Evolutionary conservation across 352 stramenopile genomes (phyloP).

Genomic region (Globisporangium megalacanthum): DNA sequence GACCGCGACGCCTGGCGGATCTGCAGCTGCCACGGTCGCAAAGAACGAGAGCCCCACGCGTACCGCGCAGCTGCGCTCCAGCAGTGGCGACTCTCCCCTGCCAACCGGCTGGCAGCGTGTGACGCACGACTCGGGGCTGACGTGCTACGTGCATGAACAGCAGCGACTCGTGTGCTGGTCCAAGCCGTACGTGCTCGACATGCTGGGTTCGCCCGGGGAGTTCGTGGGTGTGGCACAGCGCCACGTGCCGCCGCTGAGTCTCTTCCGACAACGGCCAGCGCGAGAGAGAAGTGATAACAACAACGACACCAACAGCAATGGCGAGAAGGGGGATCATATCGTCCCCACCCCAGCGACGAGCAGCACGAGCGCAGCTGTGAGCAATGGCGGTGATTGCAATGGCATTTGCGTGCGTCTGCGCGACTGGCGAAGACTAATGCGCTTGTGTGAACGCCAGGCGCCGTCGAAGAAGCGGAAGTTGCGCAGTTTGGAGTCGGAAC

Average conservation of each 20-base stretch:
- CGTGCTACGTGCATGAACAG: conserved; percentile 60
- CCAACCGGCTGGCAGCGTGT: conserved; percentile 60
- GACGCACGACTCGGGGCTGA: conserved; percentile 56
- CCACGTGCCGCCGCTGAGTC: conserved; percentile 62
- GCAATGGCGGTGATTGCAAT: not conserved
- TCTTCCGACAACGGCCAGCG: conserved; percentile 30
- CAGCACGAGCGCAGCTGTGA: not conserved
- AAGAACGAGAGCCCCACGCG: conserved; percentile 24
- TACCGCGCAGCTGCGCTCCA: conserved; percentile 52
- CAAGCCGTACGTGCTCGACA: conserved; percentile 52
- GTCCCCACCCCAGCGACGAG: conserved; percentile 1
- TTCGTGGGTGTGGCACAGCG: conserved; percentile 39
- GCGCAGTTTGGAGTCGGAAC: conserved; percentile 16
- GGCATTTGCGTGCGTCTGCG: not conserved
- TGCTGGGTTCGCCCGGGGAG: conserved; percentile 20
- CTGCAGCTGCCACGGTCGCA: not conserved
- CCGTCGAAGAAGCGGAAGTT: conserved; percentile 47
- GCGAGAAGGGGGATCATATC: not conserved
- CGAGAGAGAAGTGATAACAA: conserved; percentile 3
- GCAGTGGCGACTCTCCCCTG: conserved; percentile 27
- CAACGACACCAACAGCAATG: not conserved
- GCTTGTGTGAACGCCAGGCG: not conserved
- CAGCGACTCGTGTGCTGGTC: conserved; percentile 64
- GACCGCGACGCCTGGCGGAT: conserved; percentile 4
- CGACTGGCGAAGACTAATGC: not conserved